Conservation (phyloP, 768 basidiomycete species). For the Suillus subluteus region DNA sequence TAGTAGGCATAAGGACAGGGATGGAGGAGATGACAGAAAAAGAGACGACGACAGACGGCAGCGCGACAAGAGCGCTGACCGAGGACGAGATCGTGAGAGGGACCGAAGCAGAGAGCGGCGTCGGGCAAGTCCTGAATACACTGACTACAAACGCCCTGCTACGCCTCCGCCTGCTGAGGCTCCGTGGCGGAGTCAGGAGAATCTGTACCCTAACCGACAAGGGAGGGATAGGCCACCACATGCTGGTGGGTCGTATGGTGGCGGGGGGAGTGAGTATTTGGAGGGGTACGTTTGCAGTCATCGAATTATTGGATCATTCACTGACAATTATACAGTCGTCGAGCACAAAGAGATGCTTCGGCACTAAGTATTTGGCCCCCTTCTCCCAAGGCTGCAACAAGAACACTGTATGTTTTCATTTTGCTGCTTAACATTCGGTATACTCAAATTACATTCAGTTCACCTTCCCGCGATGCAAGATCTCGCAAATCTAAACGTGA, state of each 20-base stretch:
- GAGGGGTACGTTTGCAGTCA: conserved; percentile 56
- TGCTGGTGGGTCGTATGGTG: conserved; percentile 35
- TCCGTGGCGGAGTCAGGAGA: conserved; percentile 53
- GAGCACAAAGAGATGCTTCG: conserved; percentile 62
- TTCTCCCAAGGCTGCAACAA: conserved; percentile 72
- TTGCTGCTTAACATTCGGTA: neutral
- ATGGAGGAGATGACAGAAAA: conserved; percentile 22
- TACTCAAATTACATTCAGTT: conserved; percentile 41
- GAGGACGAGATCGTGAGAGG: conserved; percentile 23
- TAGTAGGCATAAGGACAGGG: conserved; percentile 28
- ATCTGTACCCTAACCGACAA: conserved; percentile 57
- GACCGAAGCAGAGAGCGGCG: conserved; percentile 31
- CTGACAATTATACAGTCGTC: conserved; percentile 53
- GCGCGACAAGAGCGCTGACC: neutral
- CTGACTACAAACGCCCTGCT: conserved; percentile 53
- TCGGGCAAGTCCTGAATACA: conserved; percentile 62
- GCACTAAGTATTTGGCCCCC: conserved; percentile 77
- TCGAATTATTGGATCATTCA: neutral
- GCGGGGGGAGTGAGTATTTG: conserved; percentile 52
- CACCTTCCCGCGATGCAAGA: conserved; percentile 54
- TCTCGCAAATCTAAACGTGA: conserved; percentile 63
- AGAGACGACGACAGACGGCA: conserved; percentile 22
- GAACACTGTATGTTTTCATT: conserved; percentile 50
- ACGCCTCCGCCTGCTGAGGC: conserved; percentile 41
- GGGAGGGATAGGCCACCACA: conserved; percentile 33